phyloP scores from a whole-genome alignment of 192 early-diverging fungal genomes.

The Diversispora epigaea region DNA sequence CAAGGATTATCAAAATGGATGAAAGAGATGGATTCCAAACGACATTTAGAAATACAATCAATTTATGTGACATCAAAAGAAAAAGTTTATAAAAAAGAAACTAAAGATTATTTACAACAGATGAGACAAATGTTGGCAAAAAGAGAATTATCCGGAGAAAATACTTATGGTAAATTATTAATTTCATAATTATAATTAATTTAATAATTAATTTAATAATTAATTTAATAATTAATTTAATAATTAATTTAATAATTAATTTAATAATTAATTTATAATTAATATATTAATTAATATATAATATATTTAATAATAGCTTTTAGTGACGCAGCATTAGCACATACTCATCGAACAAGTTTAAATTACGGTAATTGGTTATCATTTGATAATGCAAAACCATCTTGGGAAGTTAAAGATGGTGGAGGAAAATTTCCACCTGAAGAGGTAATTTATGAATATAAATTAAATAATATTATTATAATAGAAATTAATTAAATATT shows the following conservation, averaged over 20 bases:
- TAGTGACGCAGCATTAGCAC: constrained; percentile 16
- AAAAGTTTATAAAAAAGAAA: constrained; percentile 43
- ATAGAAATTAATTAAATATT: background rate
- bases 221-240: too few species aligned
- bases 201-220: too few species aligned
- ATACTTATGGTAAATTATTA: constrained; percentile 38
- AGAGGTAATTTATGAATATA: constrained; percentile 8
- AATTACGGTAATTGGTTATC: constrained; percentile 17
- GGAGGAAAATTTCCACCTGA: constrained; percentile 32
- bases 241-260: too few species aligned
- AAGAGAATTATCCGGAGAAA: constrained; percentile 45
- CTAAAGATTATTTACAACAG: constrained; percentile 38
- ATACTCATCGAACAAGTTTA: background rate
- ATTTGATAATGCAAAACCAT: background rate
- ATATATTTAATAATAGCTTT: background rate
- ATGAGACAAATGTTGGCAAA: constrained; percentile 34
- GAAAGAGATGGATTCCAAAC: constrained; percentile 67
- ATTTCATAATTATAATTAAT: too few species aligned
- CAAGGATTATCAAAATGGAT: constrained; percentile 71
- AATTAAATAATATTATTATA: background rate
- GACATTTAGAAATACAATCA: constrained; percentile 71
- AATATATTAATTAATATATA: too few species aligned
- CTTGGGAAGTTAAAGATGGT: constrained; percentile 29
- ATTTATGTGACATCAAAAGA: constrained; percentile 48
- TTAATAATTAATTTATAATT: too few species aligned